phyloP scores from a whole-genome alignment of 2,329 filamentous ascomycete genomes.

The Aureobasidium sp. region DNA sequence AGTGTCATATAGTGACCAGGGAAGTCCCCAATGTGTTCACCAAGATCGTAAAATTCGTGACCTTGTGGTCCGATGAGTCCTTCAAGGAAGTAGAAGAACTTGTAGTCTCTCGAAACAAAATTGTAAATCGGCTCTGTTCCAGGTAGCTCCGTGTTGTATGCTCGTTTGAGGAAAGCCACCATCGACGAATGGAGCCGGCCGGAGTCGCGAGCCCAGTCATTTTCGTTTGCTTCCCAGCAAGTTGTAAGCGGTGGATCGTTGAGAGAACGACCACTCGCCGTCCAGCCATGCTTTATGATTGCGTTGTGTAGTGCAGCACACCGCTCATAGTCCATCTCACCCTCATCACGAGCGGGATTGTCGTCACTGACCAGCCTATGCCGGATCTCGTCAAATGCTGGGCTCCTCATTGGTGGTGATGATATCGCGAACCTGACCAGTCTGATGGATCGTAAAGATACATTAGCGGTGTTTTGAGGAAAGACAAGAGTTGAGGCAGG shows the following conservation, averaged over 20 bases:
- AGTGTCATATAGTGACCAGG: neutral
- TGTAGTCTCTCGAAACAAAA: neutral
- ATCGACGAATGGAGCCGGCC: neutral
- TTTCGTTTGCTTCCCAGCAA: neutral
- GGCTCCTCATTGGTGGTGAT: too few relatives aligned
- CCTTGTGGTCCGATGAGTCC: neutral
- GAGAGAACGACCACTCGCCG: neutral
- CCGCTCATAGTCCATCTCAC: neutral
- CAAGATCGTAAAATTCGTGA: neutral
- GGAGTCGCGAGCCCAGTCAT: neutral
- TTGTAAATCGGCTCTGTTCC: neutral
- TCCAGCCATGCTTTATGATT: neutral
- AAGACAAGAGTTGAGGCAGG: too few relatives aligned
- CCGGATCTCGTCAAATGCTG: too few relatives aligned
- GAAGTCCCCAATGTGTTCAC: neutral
- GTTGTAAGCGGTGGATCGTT: neutral
- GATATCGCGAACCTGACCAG: too few relatives aligned
- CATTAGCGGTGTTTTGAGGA: too few relatives aligned
- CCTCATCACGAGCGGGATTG: neutral
- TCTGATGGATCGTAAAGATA: too few relatives aligned
- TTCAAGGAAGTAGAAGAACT: neutral
- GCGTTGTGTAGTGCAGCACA: neutral
- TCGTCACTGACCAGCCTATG: neutral
- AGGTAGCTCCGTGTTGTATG: neutral
- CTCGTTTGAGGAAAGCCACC: neutral